Base-by-base conservation (phyloP, 306 rosid genomes). In the barrel medic (Medicago truncatula) region DNA sequence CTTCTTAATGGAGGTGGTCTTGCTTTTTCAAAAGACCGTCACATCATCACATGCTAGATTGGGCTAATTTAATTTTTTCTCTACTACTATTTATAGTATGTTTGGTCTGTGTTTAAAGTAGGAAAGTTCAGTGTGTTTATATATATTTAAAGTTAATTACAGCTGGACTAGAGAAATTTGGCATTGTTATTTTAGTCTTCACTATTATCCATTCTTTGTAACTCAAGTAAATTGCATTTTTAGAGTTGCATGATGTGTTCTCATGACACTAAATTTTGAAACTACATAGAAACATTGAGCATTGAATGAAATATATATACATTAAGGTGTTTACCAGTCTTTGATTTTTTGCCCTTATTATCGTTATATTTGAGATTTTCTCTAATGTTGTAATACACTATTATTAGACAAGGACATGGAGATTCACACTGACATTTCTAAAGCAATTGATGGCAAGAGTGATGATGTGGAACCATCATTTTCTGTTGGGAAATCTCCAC, bases 401-500 rank as follows among this genome's bases (percentile, higher is more conserved):
- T 83, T 68, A 12, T 74, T 66, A 86, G 92, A 77, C 46, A 81
- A 80, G 74, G 87, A 77, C 61, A 60, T 71, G 23, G 81, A 80
- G 62, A 77, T 64, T 83, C 83, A 76, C 43, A 80, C 76, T 78
- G 76, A 79, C 61, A 52, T 44, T 77, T 60, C 80, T 34, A 95
- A 89, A 83, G 79, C 65, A 69, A 71, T 11, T 41, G 89, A 84
- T 73, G 81, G 59, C 61, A 78, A 68, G 71, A 73, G 70, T 66
- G 86, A 71, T 49, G 89, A 75, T 69, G 85, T 47, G 21, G 94
- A 89, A 44, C 57, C 86, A 58, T 87, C 89, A 41, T 88, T 88
- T 81, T 59, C 88, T 77, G 87, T 92, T 52, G 92, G 88, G 65
- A 89, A 92, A 80, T 86, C 96, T 71, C 89, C 93, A 66, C 85